Base-by-base conservation (phyloP, 2,329 filamentous ascomycete genomes). In the Macrophomina phaseolina region DNA sequence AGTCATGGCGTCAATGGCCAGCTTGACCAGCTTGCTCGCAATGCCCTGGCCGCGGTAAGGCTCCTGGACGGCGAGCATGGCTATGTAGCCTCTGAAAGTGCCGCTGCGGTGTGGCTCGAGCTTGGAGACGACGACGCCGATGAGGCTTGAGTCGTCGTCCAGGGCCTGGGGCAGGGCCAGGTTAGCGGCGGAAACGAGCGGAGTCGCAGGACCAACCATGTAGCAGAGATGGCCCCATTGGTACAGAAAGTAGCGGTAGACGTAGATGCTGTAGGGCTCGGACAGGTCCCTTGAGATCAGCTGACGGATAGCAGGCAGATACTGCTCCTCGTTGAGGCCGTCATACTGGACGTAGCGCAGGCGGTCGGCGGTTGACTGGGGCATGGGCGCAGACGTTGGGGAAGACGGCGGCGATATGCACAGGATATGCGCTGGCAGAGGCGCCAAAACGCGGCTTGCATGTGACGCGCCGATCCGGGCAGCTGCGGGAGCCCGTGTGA, bases 191-290 rank as follows among this genome's bases (percentile, higher is more conserved):
- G 30, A 36, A 30, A 16, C 5, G 30, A 11, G 53, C 12, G 32
- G 64, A 72, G n/a, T 34, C 14, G 28, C 3, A 18, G 18, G 55
- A 23, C 14, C 14, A 18, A 94, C 93, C 89, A 98, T 92, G 80
- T 93, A 98, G 80, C 95, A 99, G n/a, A 99, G 83, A 75, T 98
- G 91, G 5, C 92, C 91, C 95, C 95, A 99, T 86, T 98, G 93
- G 76, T 96, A 97, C 18, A 99, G 83, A 74, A 99, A 99, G 79
- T 99, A 99, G 38, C 95, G 89, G 79, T 98, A 99, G 67, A 99
- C 95, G 82, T 99, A 99, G 77, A 99, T 98, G 81, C 94, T 98
- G 79, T 99, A 99, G 1, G 95, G 95, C 79, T 99, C 95, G 72
- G 94, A 98, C 60, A 99, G 86, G 77, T 98, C 95, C 74, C 94